Percentiles rank a stretch among this genome's conserved stretches.
These are phyloP conservation scores for Henckelia pumila DNA, from an alignment of 257 asterid species.

Conservation along the genomic window DNA sequence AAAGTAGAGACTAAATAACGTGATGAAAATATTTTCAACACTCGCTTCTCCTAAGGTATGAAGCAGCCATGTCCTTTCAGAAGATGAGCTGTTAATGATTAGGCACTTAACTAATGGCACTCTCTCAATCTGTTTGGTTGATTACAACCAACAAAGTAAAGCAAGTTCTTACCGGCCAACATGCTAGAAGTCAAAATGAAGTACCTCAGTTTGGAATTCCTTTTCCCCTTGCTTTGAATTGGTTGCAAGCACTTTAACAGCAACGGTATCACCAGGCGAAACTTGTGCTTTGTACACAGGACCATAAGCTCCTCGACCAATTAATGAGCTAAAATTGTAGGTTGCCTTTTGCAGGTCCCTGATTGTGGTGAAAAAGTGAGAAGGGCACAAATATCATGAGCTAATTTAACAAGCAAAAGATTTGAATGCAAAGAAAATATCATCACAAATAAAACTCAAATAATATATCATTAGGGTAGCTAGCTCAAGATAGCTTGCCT, in stretches of 20 bases:
- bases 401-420: background rate
- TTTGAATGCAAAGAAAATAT: background rate
- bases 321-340: constrained; percentile 70
- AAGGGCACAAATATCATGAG: background rate
- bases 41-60: background rate
- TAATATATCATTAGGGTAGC: too few species aligned
- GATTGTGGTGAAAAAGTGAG: constrained; percentile 18
- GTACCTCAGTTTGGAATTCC: constrained; percentile 95
- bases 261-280: constrained; percentile 76
- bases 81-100: too few species aligned
- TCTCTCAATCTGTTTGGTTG: background rate
- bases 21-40: too few species aligned
- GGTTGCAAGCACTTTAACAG: constrained; percentile 90
- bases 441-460: background rate
- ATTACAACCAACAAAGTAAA: background rate
- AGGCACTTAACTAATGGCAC: background rate
- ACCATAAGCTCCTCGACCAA: constrained; percentile 96
- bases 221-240: constrained; percentile 95
- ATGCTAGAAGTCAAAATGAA: constrained; percentile 12
- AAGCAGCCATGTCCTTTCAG: background rate
- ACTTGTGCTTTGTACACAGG: constrained; percentile 90
- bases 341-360: constrained; percentile 98
- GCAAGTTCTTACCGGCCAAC: background rate
- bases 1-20: too few species aligned
- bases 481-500: too few species aligned